phyloP scores from a whole-genome alignment of 768 basidiomycete genomes.

The Amanita exitialis region DNA sequence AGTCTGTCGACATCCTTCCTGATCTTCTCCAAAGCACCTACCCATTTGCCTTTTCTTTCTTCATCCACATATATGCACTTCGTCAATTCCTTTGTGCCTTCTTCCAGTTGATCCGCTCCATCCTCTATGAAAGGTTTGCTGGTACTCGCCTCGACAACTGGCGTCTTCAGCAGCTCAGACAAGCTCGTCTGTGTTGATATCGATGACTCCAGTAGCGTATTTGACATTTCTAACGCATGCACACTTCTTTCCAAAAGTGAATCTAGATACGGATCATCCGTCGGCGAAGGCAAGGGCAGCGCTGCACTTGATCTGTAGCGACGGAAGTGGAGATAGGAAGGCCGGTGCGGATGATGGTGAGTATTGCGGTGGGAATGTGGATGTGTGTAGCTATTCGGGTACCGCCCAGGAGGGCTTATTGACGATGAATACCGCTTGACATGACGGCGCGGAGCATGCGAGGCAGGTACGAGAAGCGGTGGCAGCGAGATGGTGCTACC shows the following conservation, averaged over 20 bases:
- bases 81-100: slow-evolving; percentile 41
- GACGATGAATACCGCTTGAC: slow-evolving; percentile 3
- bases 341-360: background rate
- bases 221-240: slow-evolving; percentile 80
- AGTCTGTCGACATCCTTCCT: slow-evolving; percentile 51
- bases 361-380: slow-evolving; percentile 14
- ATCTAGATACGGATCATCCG: slow-evolving; percentile 54
- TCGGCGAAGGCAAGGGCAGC: slow-evolving; percentile 1
- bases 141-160: slow-evolving; percentile 20
- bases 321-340: background rate
- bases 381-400: background rate
- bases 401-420: background rate
- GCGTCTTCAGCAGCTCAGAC: slow-evolving; percentile 37
- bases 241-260: slow-evolving; percentile 75
- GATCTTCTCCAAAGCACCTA: slow-evolving; percentile 59
- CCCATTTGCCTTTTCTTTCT: slow-evolving; percentile 32
- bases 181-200: slow-evolving; percentile 58
- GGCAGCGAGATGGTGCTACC: slow-evolving; percentile 4
- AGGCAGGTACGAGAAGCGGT: background rate
- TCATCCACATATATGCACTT: slow-evolving; percentile 30
- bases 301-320: background rate
- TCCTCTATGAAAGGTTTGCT: background rate
- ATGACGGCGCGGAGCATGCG: background rate
- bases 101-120: slow-evolving; percentile 22
- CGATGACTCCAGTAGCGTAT: slow-evolving; percentile 64